Conservation (phyloP, 1,284 basidiomycete species). For the Chondrostereum purpureum region DNA sequence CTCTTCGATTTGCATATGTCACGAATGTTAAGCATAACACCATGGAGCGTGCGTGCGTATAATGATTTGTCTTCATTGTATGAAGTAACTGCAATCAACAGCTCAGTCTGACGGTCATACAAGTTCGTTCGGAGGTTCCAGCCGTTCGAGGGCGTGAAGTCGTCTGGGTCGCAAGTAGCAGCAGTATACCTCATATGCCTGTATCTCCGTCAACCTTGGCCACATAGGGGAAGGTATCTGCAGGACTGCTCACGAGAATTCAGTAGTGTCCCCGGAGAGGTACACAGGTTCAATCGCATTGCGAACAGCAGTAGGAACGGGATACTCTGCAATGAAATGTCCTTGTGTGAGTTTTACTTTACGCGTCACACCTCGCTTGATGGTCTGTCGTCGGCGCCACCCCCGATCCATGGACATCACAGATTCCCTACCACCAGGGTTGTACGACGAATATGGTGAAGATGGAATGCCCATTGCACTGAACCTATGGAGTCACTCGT, state of each 20-base stretch:
- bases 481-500: background rate
- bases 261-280: conserved; percentile 51
- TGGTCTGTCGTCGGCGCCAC: conserved; percentile 67
- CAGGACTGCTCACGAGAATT: conserved; percentile 56
- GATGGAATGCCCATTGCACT: conserved; percentile 2
- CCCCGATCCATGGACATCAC: conserved; percentile 13
- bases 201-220: conserved; percentile 2
- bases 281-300: conserved; percentile 77
- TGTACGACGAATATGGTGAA: background rate
- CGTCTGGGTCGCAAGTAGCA: conserved; percentile 79
- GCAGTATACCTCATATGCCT: conserved; percentile 76
- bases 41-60: conserved; percentile 87
- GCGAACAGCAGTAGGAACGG: conserved; percentile 73
- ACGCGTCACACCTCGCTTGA: conserved; percentile 71
- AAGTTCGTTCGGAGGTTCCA: conserved; percentile 61
- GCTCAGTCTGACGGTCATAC: conserved; percentile 71
- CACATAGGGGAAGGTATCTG: background rate
- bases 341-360: conserved; percentile 82
- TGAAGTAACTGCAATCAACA: conserved; percentile 69
- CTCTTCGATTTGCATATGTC: conserved; percentile 96
- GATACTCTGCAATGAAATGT: conserved; percentile 78
- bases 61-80: conserved; percentile 73
- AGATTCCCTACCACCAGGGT: background rate
- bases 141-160: conserved; percentile 66
- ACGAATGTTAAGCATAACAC: conserved; percentile 96